Evolutionary conservation across 2,329 filamentous ascomycete species (phyloP), one percentile per base, ranked within the genome.

Genomic region (Epichloe aotearoae): DNA sequence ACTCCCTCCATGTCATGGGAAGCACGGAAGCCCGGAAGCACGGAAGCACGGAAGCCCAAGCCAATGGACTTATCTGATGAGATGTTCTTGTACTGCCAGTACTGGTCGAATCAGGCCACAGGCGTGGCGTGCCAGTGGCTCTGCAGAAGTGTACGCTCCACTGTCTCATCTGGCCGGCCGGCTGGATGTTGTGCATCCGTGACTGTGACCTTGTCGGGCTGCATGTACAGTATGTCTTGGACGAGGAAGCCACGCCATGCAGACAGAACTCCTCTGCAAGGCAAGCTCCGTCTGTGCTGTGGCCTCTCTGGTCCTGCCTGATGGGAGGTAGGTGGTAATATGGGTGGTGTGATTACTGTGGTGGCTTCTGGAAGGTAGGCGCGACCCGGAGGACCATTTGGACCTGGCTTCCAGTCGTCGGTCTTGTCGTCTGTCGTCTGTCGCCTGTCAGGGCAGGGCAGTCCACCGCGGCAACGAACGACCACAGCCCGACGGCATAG

Each of bases 211-310:
- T 34, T 26, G 45, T 42, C 38, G 40, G 46, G 12, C 23, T 34
- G 38, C 46, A 42, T 48, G 46, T 41, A n/a, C n/a, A n/a, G n/a
- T n/a, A 38, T 48, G 38, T 41, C 46, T 23, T 48, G 38, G 11
- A 41, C 46, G 38, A 42, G 26, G 37, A 40, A n/a, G 23, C 26
- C n/a, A n/a, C 23, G 11, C 42, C 17, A 19, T 19, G 42, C 42
- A 34, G 42, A 30, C 17, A 30, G 11, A 5, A 10, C 19, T 34
- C 44, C 20, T 17, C 11, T 46, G n/a, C 43, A 36, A 30, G 43
- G 26, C 40, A 6, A 30, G 19, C 43, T 45, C 43, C 26, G 43
- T n/a, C 30, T 45, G 23, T 45, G 43, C 26, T 45, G 23, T 45
- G 43, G 30, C 33, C 30, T 30, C 8, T 30, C 10, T 30, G 30